Evolutionary conservation across 495 filamentous ascomycete species (phyloP), one percentile per base, ranked within the genome.

Genomic region (Aspergillus sclerotiicarbonarius): DNA sequence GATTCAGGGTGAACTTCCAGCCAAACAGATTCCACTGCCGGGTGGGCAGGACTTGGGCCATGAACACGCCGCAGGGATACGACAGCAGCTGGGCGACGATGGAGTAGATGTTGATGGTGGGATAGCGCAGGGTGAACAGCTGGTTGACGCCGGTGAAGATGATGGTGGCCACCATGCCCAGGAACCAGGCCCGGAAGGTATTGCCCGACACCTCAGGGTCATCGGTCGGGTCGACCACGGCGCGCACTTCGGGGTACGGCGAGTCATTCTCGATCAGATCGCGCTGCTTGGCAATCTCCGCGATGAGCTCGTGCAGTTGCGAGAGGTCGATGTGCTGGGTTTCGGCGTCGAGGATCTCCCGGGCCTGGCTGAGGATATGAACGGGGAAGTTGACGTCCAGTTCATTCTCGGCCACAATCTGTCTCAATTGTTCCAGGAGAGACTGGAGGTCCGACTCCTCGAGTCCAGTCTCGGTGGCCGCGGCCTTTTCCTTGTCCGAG

Each of bases 101-200:
- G 32, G 83, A 70, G 12, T 79, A 79, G 25, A 88, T 72, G 13
- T 73, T 74, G 55, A 87, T 84, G 61, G 86, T 88, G 30, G 90
- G 90, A 76, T 92, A 92, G 76, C 84, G 78, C 50, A 89, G 59
- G 31, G 81, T 82, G 71, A 88, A 87, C 16, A 87, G 71, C 20
- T 82, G 82, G 66, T 88, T 87, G 73, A 85, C 74, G 8, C 77
- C 81, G 16, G 83, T 81, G 20, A 80, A 82, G 25, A 87, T 61
- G 9, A 83, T 69, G 31, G 83, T 82, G 15, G 85, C 68, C 4
- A 85, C 49, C 60, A 86, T 55, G 35, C 84, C 84, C 53, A 87
- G 79, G 18, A 81, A 71, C 84, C 83, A 87, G 21, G 82, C 82
- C 15, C 84, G 79, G 50, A 87, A 77, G n/a, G 37, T 41, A n/a